These are phyloP conservation scores for Cryptococcus sp. DNA, from an alignment of 1,284 basidiomycete genomes.

Conservation along the genomic window DNA sequence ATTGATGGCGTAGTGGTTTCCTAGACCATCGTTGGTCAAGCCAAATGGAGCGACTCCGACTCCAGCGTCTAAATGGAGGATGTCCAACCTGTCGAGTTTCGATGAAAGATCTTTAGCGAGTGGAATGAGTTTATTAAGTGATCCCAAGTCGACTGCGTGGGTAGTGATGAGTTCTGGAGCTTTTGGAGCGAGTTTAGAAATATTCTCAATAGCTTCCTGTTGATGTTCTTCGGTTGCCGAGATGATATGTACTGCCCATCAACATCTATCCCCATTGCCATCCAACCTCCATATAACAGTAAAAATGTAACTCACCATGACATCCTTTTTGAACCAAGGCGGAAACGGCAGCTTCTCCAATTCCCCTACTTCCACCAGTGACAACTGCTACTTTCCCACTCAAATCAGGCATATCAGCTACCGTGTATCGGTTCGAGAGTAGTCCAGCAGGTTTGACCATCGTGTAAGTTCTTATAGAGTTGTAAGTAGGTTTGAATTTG, in stretches of 20 bases:
- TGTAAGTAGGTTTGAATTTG: not conserved
- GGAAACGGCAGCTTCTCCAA: constrained; percentile 22
- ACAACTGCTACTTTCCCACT: constrained; percentile 40
- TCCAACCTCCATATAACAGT: too few species aligned
- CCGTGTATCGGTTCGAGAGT: constrained; percentile 37
- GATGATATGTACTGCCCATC: constrained; percentile 27
- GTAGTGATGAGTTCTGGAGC: constrained; percentile 14
- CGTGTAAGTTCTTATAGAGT: constrained; percentile 5
- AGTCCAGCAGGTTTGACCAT: constrained; percentile 34
- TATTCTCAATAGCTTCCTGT: constrained; percentile 29
- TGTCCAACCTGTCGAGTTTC: constrained; percentile 23
- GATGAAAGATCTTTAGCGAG: constrained; percentile 53
- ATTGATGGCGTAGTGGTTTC: constrained; percentile 41
- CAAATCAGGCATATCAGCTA: constrained; percentile 43
- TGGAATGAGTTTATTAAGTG: constrained; percentile 50
- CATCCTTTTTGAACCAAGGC: constrained; percentile 26
- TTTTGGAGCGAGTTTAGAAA: constrained; percentile 16
- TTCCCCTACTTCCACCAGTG: constrained; percentile 36
- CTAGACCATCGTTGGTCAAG: constrained; percentile 31
- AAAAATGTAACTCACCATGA: constrained; percentile 18
- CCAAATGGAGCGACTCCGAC: constrained; percentile 40
- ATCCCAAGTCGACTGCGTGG: constrained; percentile 33
- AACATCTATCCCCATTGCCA: too few species aligned
- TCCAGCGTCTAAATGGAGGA: constrained; percentile 37
- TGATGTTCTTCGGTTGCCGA: constrained; percentile 32